phyloP scores from a whole-genome alignment of 176 grass and related monocot genomes.

The Typha latifolia region DNA sequence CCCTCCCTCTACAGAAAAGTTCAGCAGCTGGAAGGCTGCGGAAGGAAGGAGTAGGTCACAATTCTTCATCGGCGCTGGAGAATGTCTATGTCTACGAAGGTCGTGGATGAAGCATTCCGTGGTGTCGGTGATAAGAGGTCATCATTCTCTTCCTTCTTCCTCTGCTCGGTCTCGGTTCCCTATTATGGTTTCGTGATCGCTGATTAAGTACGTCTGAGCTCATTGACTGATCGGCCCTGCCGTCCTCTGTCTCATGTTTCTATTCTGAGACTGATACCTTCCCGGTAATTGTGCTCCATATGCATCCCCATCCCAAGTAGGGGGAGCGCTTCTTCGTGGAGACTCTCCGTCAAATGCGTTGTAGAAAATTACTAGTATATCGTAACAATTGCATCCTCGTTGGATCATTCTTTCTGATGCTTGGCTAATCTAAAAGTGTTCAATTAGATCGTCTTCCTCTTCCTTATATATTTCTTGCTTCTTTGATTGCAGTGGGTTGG shows the following conservation, averaged over 20 bases:
- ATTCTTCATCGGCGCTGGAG: too few species aligned
- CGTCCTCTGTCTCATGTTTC: too few species aligned
- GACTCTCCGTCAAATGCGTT: too few species aligned
- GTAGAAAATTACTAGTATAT: too few species aligned
- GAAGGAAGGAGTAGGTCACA: too few species aligned
- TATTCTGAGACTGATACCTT: too few species aligned
- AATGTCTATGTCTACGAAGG: slow-evolving; percentile 31
- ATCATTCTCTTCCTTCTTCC: background rate
- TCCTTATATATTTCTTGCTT: background rate
- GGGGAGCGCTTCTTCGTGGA: too few species aligned
- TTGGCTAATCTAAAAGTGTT: background rate
- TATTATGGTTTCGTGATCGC: background rate
- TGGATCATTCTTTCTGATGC: slow-evolving; percentile 6
- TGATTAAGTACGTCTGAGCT: too few species aligned
- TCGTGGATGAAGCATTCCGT: slow-evolving; percentile 65
- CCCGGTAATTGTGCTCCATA: too few species aligned
- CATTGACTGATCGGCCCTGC: too few species aligned
- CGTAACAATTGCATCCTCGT: too few species aligned
- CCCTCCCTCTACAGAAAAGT: slow-evolving; percentile 4
- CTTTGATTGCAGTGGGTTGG: slow-evolving; percentile 40
- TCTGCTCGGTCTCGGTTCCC: background rate
- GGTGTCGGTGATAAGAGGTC: slow-evolving; percentile 44
- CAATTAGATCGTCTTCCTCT: background rate
- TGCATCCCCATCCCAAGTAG: too few species aligned
- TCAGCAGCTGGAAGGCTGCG: slow-evolving; percentile 1